Base-by-base conservation (phyloP, 2,329 filamentous ascomycete genomes). In the Sodiomyces alkalinus region DNA sequence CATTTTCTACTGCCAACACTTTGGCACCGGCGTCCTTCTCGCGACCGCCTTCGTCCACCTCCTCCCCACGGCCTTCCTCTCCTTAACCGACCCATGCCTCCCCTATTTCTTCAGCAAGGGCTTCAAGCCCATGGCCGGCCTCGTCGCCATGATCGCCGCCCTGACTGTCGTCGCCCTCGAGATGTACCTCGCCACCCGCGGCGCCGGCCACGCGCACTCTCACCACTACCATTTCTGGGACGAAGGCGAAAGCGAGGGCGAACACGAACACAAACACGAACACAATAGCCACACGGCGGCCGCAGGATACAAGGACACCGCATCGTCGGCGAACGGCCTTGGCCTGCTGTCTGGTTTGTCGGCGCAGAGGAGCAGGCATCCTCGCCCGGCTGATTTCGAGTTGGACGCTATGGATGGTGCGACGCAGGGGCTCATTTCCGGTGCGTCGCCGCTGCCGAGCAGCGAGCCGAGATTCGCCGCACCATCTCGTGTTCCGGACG, bases 21-120 rank as follows among this genome's bases (percentile, higher is more conserved):
- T 82, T 39, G 79, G 81, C 44, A 90, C 81, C 1, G 81, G 81
- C 33, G 82, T 90, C 13, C 60, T 90, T n/a, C 76, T 90, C 36
- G 80, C 82, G 8, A 90, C 81, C 1, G 80, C 81, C 31, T 90
- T 90, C 44, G 80, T 87, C 16, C 80, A 87, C 53, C 60, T 79
- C 9, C 63, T 78, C 4, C 74, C 71, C 30, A 80, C 69, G 16
- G 74, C 76, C 1, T 80, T 80, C 41, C 50, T 62, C 33, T 75
- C 72, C 22, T 56, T 79, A 13, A 76, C 66, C 38, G 68, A 79
- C 36, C 74, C 74, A 23, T 80, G 76, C 42, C 69, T 92, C 0
- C 80, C 83, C 7, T 60, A 66, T 32, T 78, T 85, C 46, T 92
- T 86, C 68, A 87, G 70, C 47, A 46, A 77, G 37, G 68, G 69